Conservation (phyloP, 805 yeast genomes). For the Candida mattraensis region DNA sequence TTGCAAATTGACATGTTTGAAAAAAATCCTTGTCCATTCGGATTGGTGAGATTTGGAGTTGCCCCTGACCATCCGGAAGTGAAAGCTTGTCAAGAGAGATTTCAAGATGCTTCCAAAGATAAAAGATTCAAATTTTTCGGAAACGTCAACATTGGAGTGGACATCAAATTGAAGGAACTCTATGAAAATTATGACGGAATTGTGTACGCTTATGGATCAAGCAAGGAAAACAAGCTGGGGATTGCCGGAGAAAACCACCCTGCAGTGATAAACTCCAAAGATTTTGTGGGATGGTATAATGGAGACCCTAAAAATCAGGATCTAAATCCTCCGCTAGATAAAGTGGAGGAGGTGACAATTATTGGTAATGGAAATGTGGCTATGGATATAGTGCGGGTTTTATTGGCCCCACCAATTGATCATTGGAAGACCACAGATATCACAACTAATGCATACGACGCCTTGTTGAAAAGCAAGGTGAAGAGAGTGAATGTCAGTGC, state of each 20-base stretch:
- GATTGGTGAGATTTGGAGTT: slow-evolving; percentile 91
- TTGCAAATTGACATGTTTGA: slow-evolving; percentile 74
- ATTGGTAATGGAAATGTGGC: slow-evolving; percentile 99
- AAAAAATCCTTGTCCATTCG: slow-evolving; percentile 84
- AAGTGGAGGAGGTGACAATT: slow-evolving; percentile 66
- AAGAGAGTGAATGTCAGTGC: slow-evolving; percentile 72
- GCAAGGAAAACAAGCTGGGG: slow-evolving; percentile 50
- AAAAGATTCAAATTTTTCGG: slow-evolving; percentile 62
- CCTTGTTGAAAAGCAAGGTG: slow-evolving; percentile 55
- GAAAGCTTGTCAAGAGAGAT: slow-evolving; percentile 76
- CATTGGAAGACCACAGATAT: slow-evolving; percentile 76
- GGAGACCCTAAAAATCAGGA: slow-evolving; percentile 68
- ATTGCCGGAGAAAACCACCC: slow-evolving; percentile 60
- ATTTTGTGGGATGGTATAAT: slow-evolving; percentile 95
- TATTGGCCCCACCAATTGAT: slow-evolving; percentile 53
- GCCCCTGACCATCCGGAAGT: slow-evolving; percentile 99
- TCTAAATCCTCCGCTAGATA: slow-evolving; percentile 56
- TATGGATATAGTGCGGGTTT: slow-evolving; percentile 79
- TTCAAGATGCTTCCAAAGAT: slow-evolving; percentile 46
- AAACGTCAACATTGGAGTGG: slow-evolving; percentile 66
- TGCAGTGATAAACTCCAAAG: slow-evolving; percentile 77
- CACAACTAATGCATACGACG: slow-evolving; percentile 53
- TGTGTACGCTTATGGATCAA: slow-evolving; percentile 81
- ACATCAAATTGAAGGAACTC: slow-evolving; percentile 51
- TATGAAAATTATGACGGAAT: slow-evolving; percentile 65